phyloP scores from a whole-genome alignment of 208 protist species.

The Strigomonas culicis region DNA sequence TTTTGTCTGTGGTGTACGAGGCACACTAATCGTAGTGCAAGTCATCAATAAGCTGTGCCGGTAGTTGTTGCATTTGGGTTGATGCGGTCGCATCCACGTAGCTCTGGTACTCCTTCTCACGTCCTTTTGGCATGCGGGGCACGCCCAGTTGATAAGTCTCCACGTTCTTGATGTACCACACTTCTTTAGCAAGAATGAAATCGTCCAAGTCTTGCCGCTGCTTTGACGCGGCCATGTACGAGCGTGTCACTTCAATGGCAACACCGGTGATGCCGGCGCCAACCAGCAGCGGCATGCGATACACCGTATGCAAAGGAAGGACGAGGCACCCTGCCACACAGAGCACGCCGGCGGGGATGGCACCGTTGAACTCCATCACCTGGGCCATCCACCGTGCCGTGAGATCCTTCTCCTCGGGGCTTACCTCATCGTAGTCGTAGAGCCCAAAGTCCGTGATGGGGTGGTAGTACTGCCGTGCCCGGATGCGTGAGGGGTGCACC shows the following conservation, averaged over 20 bases:
- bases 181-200: slow-evolving; percentile 83
- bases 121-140: slow-evolving; percentile 68
- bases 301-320: slow-evolving; percentile 71
- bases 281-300: slow-evolving; percentile 75
- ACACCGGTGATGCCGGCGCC: slow-evolving; percentile 62
- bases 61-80: slow-evolving; percentile 29
- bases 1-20: not conserved
- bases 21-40: slow-evolving; percentile 24
- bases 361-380: slow-evolving; percentile 82
- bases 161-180: slow-evolving; percentile 92
- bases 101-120: slow-evolving; percentile 65
- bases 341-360: slow-evolving; percentile 64
- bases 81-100: slow-evolving; percentile 43
- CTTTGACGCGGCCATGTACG: slow-evolving; percentile 72
- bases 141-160: slow-evolving; percentile 84
- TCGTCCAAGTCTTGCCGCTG: slow-evolving; percentile 86
- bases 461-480: slow-evolving; percentile 79
- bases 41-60: slow-evolving; percentile 42
- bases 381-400: slow-evolving; percentile 79
- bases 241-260: slow-evolving; percentile 60
- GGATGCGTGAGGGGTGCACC: slow-evolving; percentile 78
- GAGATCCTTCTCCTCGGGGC: slow-evolving; percentile 82
- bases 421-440: slow-evolving; percentile 85
- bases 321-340: slow-evolving; percentile 62
- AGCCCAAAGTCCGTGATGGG: slow-evolving; percentile 82